Conservation (phyloP, 2,329 filamentous ascomycete genomes). For the Niveomyces coronatus region DNA sequence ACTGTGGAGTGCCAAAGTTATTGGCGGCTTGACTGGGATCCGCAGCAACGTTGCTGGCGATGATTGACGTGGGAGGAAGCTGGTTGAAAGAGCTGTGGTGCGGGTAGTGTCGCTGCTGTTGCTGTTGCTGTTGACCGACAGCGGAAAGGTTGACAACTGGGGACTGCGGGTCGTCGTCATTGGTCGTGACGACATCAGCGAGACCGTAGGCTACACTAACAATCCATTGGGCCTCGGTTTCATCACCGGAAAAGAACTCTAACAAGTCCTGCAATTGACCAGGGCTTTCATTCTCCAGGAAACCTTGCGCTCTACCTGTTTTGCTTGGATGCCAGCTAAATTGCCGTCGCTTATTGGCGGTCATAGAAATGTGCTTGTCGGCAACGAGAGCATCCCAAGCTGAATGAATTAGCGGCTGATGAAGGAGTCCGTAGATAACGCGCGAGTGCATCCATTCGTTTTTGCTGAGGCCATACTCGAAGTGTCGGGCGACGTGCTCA, state of each 20-base stretch:
- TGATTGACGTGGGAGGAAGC: constrained; percentile 21
- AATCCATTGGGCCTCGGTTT: constrained; percentile 45
- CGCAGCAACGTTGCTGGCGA: constrained; percentile 14
- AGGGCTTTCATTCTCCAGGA: constrained; percentile 50
- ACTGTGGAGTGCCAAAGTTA: constrained; percentile 19
- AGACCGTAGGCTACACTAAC: constrained; percentile 49
- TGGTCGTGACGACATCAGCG: constrained; percentile 35
- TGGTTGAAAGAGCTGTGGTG: constrained; percentile 23
- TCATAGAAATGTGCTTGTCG: constrained; percentile 45
- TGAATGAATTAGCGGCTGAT: constrained; percentile 50
- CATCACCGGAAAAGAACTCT: constrained; percentile 52
- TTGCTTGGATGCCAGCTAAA: constrained; percentile 51
- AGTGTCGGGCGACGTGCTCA: constrained; percentile 58
- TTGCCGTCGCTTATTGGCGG: constrained; percentile 43
- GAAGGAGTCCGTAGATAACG: constrained; percentile 56
- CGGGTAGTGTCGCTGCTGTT: constrained; percentile 2
- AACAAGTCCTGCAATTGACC: constrained; percentile 55
- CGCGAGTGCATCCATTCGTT: constrained; percentile 60
- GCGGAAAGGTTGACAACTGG: constrained; percentile 22
- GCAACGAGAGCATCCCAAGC: constrained; percentile 50
- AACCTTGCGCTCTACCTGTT: constrained; percentile 46
- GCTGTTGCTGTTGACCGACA: constrained; percentile 11
- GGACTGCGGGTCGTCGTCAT: constrained; percentile 20
- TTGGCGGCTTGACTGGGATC: constrained; percentile 15
- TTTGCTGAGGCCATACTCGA: constrained; percentile 52